These are phyloP conservation scores for Plenodomus tracheiphilus DNA, from an alignment of 2,329 filamentous ascomycete genomes.

Conservation along the genomic window DNA sequence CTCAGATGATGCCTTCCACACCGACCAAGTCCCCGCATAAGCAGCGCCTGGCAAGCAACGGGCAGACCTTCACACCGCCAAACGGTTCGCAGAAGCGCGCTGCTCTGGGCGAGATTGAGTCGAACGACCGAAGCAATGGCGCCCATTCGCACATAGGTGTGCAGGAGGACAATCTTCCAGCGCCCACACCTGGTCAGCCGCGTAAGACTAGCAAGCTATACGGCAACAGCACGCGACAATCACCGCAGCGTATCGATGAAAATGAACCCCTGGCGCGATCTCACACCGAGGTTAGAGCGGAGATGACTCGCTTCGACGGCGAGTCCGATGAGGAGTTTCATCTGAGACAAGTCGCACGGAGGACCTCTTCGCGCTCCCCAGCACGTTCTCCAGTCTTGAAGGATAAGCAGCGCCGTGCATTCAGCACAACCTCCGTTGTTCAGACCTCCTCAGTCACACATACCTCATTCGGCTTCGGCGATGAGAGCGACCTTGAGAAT, in stretches of 20 bases:
- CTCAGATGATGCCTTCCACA: slow-evolving; percentile 61
- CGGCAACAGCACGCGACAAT: slow-evolving; percentile 54
- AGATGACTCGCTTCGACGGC: slow-evolving; percentile 61
- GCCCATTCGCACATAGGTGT: slow-evolving; percentile 58
- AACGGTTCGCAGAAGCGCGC: slow-evolving; percentile 76
- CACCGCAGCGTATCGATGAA: slow-evolving; percentile 49
- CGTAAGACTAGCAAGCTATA: slow-evolving; percentile 83
- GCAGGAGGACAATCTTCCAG: slow-evolving; percentile 91
- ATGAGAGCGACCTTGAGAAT: slow-evolving; percentile 55
- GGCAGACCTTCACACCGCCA: slow-evolving; percentile 79
- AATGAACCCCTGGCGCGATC: slow-evolving; percentile 54
- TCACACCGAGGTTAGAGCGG: slow-evolving; percentile 62
- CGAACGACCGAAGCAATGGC: slow-evolving; percentile 63
- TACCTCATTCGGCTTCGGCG: slow-evolving; percentile 39
- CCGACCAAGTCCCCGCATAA: slow-evolving; percentile 58
- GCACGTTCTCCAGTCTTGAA: slow-evolving; percentile 59
- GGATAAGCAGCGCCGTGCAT: slow-evolving; percentile 70
- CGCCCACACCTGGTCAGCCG: slow-evolving; percentile 92
- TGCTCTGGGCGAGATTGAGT: slow-evolving; percentile 91
- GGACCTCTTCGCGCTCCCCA: slow-evolving; percentile 67
- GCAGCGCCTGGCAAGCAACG: slow-evolving; percentile 61
- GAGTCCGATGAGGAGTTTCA: slow-evolving; percentile 85
- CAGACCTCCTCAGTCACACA: slow-evolving; percentile 38
- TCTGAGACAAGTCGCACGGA: slow-evolving; percentile 64
- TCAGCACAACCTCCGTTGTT: slow-evolving; percentile 68